Evolutionary conservation across 768 basidiomycete species (phyloP), one percentile per base, ranked within the genome.

Genomic region (Collybiopsis confluens): DNA sequence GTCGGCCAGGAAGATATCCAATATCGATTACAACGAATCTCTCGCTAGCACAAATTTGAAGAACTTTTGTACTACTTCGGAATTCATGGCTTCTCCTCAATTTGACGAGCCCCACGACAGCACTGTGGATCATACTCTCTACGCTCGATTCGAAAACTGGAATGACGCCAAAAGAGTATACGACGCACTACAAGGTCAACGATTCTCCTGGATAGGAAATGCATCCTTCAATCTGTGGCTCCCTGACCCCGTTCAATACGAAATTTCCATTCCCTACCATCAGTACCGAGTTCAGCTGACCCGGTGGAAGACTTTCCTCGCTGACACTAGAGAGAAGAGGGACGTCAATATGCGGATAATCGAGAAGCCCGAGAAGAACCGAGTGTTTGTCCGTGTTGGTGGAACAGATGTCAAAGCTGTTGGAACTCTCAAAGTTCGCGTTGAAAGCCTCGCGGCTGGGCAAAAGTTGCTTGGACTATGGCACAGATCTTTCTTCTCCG

Each of bases 361-460:
- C 20, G 62, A 67, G 23, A 46, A 24, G 13, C 45, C n/a, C 24
- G 57, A 36, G 2, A 40, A 37, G 23, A 36, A 42, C 23, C 50
- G 21, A 26, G 43, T 38, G n/a, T 41, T 40, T 61, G 70, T 76
- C 37, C 72, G 66, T 3, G 69, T 84, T n/a, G 58, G 68, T 1
- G 83, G 83, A 0, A 69, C 77, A 13, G 76, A 78, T 46, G 79
- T 79, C 64, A 76, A 78, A 58, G 73, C 73, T 1, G 72, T 78
- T 1, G 84, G 84, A 1, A 70, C 74, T 4, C 60, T 86, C 55
- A 85, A 84, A 66, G 82, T 85, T 11, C 68, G 82, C 48, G 78
- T 81, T 0, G 84, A 85, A 62, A 75, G 69, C 48, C 61, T 85
- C 36, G 76, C 73, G 2, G 70, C 69, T 21, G 83, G 83, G 4